Evolutionary conservation across 441 rosid genomes (phyloP).

Genomic region (Pelargonium cotyledonis): DNA sequence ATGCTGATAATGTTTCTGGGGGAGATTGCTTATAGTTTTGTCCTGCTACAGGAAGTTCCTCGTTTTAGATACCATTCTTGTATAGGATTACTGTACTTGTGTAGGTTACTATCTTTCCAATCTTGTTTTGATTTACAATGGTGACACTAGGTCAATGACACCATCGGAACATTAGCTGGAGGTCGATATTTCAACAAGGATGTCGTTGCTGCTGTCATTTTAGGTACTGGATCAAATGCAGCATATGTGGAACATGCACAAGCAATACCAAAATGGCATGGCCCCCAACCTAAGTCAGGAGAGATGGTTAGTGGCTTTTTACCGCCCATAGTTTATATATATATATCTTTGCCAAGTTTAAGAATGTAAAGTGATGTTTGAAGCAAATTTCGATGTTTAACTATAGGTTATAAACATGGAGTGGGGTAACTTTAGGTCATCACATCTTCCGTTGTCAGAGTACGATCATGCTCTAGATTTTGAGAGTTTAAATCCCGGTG

Average conservation of each 20-base stretch:
- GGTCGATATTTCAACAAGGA: conserved; percentile 46
- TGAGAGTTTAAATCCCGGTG: conserved; percentile 63
- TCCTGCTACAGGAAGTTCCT: no score
- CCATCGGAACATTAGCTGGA: conserved; percentile 61
- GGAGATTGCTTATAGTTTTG: no score
- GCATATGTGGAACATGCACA: conserved; percentile 59
- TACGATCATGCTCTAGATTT: conserved; percentile 47
- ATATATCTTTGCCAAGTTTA: not conserved
- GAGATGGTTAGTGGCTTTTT: conserved; percentile 54
- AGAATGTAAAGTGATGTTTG: not conserved
- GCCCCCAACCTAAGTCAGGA: conserved; percentile 49
- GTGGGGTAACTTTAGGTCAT: conserved; percentile 69
- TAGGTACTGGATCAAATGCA: conserved; percentile 65
- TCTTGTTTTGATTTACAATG: conserved; percentile 1
- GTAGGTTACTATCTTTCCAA: no score
- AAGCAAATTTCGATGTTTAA: not conserved
- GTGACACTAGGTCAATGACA: conserved; percentile 47
- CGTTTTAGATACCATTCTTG: no score
- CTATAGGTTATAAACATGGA: conserved; percentile 71
- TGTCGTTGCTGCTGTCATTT: conserved; percentile 52
- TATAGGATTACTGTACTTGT: no score
- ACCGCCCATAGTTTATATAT: not conserved
- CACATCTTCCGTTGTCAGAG: conserved; percentile 58
- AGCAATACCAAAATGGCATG: conserved; percentile 65
- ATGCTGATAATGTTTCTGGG: no score